Evolutionary conservation across 176 grass and related monocot species (phyloP).

Genomic region (Elymus sibiricus): DNA sequence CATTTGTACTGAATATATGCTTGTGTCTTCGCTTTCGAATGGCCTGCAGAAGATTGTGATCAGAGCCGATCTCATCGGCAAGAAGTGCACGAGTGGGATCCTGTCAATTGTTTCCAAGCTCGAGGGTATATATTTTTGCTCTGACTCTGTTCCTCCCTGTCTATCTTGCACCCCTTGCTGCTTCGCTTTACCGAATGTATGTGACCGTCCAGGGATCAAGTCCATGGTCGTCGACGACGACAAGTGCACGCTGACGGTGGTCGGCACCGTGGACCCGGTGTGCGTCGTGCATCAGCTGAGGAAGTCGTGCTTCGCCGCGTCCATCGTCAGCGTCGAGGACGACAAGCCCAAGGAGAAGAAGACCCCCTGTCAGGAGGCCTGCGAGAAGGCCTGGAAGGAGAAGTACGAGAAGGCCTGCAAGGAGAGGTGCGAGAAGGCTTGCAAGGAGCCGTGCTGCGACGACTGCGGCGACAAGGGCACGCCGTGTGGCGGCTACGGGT

Average conservation of each 20-base stretch:
- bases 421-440: slow-evolving; percentile 5
- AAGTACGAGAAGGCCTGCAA: slow-evolving; percentile 23
- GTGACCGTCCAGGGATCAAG: slow-evolving; percentile 38
- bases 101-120: slow-evolving; percentile 36
- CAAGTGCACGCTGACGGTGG: slow-evolving; percentile 65
- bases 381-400: slow-evolving; percentile 44
- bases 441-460: slow-evolving; percentile 6
- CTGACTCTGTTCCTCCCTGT: background rate
- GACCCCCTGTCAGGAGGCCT: slow-evolving; percentile 34
- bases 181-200: background rate
- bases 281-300: slow-evolving; percentile 29
- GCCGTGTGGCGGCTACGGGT: background rate
- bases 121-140: slow-evolving; percentile 17
- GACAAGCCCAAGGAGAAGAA: slow-evolving; percentile 44
- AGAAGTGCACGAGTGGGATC: slow-evolving; percentile 35
- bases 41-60: slow-evolving; percentile 50
- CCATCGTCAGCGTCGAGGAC: slow-evolving; percentile 41
- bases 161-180: background rate
- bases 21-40: background rate
- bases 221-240: slow-evolving; percentile 38
- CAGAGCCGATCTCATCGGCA: slow-evolving; percentile 29
- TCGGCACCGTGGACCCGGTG: slow-evolving; percentile 51
- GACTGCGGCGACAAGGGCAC: background rate
- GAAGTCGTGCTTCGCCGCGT: slow-evolving; percentile 36
- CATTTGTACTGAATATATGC: background rate